phyloP scores from a whole-genome alignment of 805 yeast genomes.

The Yarrowia sp. region DNA sequence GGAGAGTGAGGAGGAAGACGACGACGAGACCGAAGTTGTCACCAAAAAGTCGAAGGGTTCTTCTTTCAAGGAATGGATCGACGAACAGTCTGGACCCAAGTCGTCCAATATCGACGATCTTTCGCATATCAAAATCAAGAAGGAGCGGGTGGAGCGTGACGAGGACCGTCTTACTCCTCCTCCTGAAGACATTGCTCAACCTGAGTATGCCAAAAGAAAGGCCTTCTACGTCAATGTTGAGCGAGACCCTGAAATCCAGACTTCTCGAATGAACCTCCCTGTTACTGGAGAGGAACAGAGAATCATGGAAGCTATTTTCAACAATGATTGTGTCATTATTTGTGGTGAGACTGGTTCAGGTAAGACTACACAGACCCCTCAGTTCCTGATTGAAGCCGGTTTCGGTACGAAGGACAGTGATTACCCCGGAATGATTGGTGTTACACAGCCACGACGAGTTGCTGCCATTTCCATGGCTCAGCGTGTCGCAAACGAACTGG shows the following conservation, averaged over 20 bases:
- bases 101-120: slow-evolving; percentile 55
- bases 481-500: slow-evolving; percentile 79
- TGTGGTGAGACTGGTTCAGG: slow-evolving; percentile 99
- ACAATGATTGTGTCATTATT: slow-evolving; percentile 82
- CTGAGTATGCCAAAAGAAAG: slow-evolving; percentile 52
- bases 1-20: slow-evolving; percentile 32
- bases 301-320: slow-evolving; percentile 93
- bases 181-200: slow-evolving; percentile 57
- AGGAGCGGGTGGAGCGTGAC: slow-evolving; percentile 54
- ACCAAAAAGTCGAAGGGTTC: slow-evolving; percentile 45
- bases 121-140: slow-evolving; percentile 49
- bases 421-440: slow-evolving; percentile 90
- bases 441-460: slow-evolving; percentile 89
- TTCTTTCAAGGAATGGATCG: slow-evolving; percentile 88
- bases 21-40: slow-evolving; percentile 25
- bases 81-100: slow-evolving; percentile 57
- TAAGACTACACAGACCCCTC: slow-evolving; percentile 97
- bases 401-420: slow-evolving; percentile 62
- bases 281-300: slow-evolving; percentile 87
- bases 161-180: slow-evolving; percentile 74
- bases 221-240: slow-evolving; percentile 66
- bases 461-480: slow-evolving; percentile 83
- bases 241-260: slow-evolving; percentile 64
- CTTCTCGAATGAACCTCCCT: slow-evolving; percentile 69
- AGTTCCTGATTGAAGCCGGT: slow-evolving; percentile 89